These are phyloP conservation scores for Fusarium albidum DNA, from an alignment of 2,329 filamentous ascomycete genomes.

Conservation along the genomic window DNA sequence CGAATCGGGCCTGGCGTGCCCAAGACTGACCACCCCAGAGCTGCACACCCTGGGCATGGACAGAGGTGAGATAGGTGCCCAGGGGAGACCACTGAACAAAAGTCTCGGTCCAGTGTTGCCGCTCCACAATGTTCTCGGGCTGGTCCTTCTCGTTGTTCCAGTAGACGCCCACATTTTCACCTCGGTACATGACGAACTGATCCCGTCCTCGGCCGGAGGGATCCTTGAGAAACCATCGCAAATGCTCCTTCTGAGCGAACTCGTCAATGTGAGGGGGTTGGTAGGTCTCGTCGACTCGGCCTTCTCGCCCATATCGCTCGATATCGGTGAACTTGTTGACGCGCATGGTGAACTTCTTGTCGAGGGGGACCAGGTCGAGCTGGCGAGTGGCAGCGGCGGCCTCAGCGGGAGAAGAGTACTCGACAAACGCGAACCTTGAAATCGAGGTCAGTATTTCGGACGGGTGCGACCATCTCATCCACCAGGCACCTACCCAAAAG, in stretches of 20 bases:
- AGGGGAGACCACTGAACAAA: conserved; percentile 98
- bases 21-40: conserved; percentile 94
- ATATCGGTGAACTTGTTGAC: conserved; percentile 99
- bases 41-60: conserved; percentile 95
- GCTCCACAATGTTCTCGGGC: conserved; percentile 89
- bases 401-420: conserved; percentile 91
- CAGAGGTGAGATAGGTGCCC: conserved; percentile 92
- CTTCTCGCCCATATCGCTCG: conserved; percentile 94
- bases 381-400: conserved; percentile 88
- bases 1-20: conserved; percentile 90
- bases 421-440: conserved; percentile 90
- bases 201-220: conserved; percentile 81
- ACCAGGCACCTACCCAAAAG: conserved; percentile 73
- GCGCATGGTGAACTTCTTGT: conserved; percentile 94
- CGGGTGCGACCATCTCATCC: neutral
- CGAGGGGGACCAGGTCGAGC: conserved; percentile 85
- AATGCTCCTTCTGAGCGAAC: conserved; percentile 91
- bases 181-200: conserved; percentile 94
- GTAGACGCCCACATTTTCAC: conserved; percentile 91
- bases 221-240: conserved; percentile 93
- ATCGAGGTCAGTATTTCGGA: conserved; percentile 16
- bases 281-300: conserved; percentile 92
- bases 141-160: conserved; percentile 98
- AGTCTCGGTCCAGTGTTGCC: conserved; percentile 96
- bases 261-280: conserved; percentile 80